Evolutionary conservation across 768 basidiomycete species (phyloP), one percentile per base, ranked within the genome.

Genomic region (Clitopilus hobsonii): DNA sequence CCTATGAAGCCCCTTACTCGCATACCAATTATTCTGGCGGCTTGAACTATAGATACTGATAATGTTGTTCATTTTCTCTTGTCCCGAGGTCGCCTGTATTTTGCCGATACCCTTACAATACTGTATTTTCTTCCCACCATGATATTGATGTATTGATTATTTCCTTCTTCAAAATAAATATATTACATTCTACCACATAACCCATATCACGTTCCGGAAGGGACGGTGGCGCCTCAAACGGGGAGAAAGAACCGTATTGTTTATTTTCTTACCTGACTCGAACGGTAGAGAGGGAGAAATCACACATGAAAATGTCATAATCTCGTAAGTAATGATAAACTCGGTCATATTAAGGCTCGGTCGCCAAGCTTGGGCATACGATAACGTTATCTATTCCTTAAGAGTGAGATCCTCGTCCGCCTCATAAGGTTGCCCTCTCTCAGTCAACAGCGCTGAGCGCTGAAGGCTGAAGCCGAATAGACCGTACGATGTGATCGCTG

Each of bases 1-100:
- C 69, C 53, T 26, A 60, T 56, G 60, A 54, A 56, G 56, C 68
- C 28, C 65, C 67, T 25, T 74, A 76, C n/a, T 10, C 41, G n/a
- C 41, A 45, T 11, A 23, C 11, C 41, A 23, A 23, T 18, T 45
- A 18, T 18, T 18, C 41, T 10, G 22, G 22, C 22, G 22, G 22
- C n/a, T 20, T 45, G n/a, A 45, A 20, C 11, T 45, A 45, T 20
- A 45, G n/a, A 45, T 45, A 45, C 41, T 45, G 22, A 20, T n/a
- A n/a, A n/a, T n/a, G n/a, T n/a, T n/a, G n/a, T n/a, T n/a, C n/a
- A n/a, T n/a, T n/a, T n/a, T n/a, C n/a, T n/a, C n/a, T n/a, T n/a
- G n/a, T n/a, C n/a, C n/a, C n/a, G n/a, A n/a, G n/a, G 32, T 36
- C 41, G 22, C 3, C 18, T 20, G n/a, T 45, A 3, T 6, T 45